Evolutionary conservation across 345 rosid species (phyloP).

Genomic region (Turritis glabra): DNA sequence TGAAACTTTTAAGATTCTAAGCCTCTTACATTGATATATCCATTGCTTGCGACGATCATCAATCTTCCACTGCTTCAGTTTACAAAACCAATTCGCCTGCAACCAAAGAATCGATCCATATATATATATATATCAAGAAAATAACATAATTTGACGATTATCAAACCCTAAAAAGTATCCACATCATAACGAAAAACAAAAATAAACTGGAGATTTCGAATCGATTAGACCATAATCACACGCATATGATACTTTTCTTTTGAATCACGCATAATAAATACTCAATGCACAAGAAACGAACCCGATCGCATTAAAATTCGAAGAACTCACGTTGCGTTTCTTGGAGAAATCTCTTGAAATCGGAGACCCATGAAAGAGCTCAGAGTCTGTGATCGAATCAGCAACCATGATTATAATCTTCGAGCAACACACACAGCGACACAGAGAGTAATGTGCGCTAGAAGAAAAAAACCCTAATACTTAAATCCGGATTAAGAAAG

Average conservation of each 20-base stretch:
- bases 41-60: constrained; percentile 48
- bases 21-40: constrained; percentile 37
- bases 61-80: constrained; percentile 47
- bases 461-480: constrained; percentile 50
- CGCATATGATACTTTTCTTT: not conserved
- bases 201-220: not conserved
- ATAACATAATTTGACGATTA: not conserved
- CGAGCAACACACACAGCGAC: not conserved
- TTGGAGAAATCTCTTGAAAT: constrained; percentile 36
- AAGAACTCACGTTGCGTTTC: constrained; percentile 38
- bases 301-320: not conserved
- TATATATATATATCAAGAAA: not conserved
- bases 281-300: not conserved
- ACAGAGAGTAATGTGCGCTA: constrained; percentile 5
- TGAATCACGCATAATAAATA: constrained; percentile 6
- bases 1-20: not conserved
- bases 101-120: not conserved
- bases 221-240: constrained; percentile 11
- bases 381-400: constrained; percentile 37
- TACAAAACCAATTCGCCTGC: constrained; percentile 44
- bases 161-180: not conserved
- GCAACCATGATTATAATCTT: constrained; percentile 41
- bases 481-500: constrained; percentile 25
- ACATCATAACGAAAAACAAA: not conserved
- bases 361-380: constrained; percentile 28